phyloP scores from a whole-genome alignment of 2,329 filamentous ascomycete genomes.

The Ceratocystis alfenasii region DNA sequence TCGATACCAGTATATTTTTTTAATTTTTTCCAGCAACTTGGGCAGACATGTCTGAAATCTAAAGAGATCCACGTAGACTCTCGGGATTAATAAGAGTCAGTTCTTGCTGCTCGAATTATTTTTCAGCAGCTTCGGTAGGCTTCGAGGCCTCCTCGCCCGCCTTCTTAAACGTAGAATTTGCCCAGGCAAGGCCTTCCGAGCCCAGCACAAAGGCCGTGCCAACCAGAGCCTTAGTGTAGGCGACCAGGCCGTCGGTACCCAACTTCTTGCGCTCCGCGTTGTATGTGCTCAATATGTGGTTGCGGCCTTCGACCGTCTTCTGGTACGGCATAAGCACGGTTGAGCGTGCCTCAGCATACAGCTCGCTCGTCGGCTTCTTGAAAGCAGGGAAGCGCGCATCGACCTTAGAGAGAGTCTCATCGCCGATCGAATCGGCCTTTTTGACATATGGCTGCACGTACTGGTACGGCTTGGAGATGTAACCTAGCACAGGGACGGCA shows the following conservation, averaged over 20 bases:
- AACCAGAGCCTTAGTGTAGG: constrained; percentile 57
- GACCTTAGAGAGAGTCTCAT: constrained; percentile 56
- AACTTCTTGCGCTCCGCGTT: constrained; percentile 49
- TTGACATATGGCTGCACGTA: constrained; percentile 76
- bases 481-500: constrained; percentile 65
- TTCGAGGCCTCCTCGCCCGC: constrained; percentile 40
- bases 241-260: constrained; percentile 51
- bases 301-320: constrained; percentile 48
- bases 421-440: constrained; percentile 66
- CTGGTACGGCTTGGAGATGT: constrained; percentile 56
- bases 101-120: neutral
- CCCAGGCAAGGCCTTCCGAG: constrained; percentile 50
- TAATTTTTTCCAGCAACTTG: neutral
- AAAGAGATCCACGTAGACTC: no score
- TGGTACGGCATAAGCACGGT: constrained; percentile 51
- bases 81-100: no score
- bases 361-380: constrained; percentile 61
- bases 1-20: neutral
- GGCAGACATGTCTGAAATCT: no score
- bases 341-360: constrained; percentile 52
- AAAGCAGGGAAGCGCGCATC: constrained; percentile 61
- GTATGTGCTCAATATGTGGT: constrained; percentile 48
- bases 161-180: constrained; percentile 49
- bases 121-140: neutral
- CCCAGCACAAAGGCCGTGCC: constrained; percentile 56